Percentiles rank a stretch among this genome's conserved stretches.
Evolutionary conservation across 148 eudicot species (phyloP).

Genomic region (Amaranthus cruentus): DNA sequence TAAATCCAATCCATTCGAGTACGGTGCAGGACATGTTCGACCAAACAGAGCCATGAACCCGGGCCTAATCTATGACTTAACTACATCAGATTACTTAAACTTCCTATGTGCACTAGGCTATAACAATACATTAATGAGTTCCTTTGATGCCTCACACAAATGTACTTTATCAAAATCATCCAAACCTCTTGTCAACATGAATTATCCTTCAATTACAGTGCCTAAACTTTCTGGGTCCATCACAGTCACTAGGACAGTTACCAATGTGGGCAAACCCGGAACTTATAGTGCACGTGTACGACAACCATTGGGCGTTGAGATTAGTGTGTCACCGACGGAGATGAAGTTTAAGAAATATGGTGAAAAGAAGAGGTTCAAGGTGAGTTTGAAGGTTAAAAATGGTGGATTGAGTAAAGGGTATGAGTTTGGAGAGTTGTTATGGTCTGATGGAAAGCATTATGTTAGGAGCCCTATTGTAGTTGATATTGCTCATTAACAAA

Average conservation of each 20-base stretch:
- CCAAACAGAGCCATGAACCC: conserved; percentile 59
- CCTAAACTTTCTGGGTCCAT: conserved; percentile 34
- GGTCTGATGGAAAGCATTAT: conserved; percentile 60
- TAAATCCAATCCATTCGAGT: conserved; percentile 36
- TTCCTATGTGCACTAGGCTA: conserved; percentile 61
- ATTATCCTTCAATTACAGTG: conserved; percentile 58
- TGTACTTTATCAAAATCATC: conserved; percentile 29
- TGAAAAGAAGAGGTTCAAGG: conserved; percentile 40
- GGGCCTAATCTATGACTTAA: conserved; percentile 56
- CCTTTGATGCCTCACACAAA: conserved; percentile 16
- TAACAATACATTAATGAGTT: conserved; percentile 28
- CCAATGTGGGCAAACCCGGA: conserved; percentile 57
- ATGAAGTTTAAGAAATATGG: conserved; percentile 40
- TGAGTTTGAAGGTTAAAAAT: conserved; percentile 28
- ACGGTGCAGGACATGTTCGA: conserved; percentile 59
- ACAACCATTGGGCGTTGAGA: conserved; percentile 30
- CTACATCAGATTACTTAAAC: conserved; percentile 35
- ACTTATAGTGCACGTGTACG: conserved; percentile 31
- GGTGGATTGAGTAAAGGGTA: conserved; percentile 8
- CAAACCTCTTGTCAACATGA: conserved; percentile 32
- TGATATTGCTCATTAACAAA: background rate
- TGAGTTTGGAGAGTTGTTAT: conserved; percentile 45
- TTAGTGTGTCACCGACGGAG: conserved; percentile 35
- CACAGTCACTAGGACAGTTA: conserved; percentile 44
- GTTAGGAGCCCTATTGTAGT: conserved; percentile 36